These are phyloP conservation scores for Neurospora hispaniola DNA, from an alignment of 495 filamentous ascomycete genomes.

Conservation along the genomic window DNA sequence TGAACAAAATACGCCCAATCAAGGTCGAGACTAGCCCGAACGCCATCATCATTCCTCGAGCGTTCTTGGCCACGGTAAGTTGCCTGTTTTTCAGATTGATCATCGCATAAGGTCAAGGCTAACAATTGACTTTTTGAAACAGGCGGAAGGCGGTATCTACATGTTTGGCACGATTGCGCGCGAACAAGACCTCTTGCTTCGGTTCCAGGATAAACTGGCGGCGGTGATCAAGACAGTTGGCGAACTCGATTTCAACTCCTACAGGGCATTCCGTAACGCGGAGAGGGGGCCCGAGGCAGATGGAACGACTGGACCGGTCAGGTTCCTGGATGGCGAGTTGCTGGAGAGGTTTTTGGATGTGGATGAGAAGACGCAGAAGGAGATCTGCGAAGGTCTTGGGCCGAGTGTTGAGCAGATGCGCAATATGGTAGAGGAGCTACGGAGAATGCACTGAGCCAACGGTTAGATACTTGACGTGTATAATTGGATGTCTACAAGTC, in stretches of 20 bases:
- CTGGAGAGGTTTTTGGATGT: conserved; percentile 76
- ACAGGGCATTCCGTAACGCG: conserved; percentile 64
- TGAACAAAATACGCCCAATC: conserved; percentile 61
- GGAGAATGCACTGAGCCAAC: conserved; percentile 50
- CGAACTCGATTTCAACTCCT: conserved; percentile 60
- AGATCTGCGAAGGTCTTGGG: conserved; percentile 52
- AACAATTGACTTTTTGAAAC: conserved; percentile 9
- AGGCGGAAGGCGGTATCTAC: conserved; percentile 89
- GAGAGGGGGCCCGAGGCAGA: conserved; percentile 49
- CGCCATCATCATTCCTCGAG: conserved; percentile 64
- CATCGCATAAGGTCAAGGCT: conserved; percentile 7
- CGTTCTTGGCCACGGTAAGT: conserved; percentile 83
- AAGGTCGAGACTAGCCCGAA: conserved; percentile 47
- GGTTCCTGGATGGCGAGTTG: conserved; percentile 90
- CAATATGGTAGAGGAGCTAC: conserved; percentile 60
- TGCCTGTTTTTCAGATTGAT: background rate
- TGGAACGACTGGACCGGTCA: conserved; percentile 47
- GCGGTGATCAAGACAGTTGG: conserved; percentile 57
- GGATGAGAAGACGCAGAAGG: conserved; percentile 49
- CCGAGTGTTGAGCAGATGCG: conserved; percentile 62
- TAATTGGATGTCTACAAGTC: background rate
- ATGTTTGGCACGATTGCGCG: conserved; percentile 68
- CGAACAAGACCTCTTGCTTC: conserved; percentile 70
- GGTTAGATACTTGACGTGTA: background rate
- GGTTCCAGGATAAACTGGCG: conserved; percentile 60